These are phyloP conservation scores for Rhodotorula glutinis DNA, from an alignment of 1,284 basidiomycete species.

Conservation along the genomic window DNA sequence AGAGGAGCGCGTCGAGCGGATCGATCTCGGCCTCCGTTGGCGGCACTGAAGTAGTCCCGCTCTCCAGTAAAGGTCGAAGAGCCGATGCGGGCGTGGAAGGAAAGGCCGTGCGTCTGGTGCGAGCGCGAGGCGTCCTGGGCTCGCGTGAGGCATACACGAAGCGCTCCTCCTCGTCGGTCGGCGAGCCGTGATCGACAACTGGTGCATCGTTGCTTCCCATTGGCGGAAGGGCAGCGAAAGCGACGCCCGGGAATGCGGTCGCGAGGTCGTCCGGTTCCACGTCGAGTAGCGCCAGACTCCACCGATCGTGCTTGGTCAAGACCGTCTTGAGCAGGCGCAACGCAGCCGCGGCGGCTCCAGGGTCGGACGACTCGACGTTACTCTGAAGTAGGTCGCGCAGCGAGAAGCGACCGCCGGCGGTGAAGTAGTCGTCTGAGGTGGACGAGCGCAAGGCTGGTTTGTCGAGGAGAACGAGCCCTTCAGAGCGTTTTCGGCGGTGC, in stretches of 20 bases:
- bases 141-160: constrained; percentile 25
- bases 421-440: constrained; percentile 71
- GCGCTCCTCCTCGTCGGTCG: constrained; percentile 47
- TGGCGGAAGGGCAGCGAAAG: constrained; percentile 46
- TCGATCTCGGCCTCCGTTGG: constrained; percentile 33
- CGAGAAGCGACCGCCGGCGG: constrained; percentile 78
- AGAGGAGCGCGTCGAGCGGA: constrained; percentile 64
- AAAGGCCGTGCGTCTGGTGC: background rate
- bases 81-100: constrained; percentile 3
- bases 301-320: constrained; percentile 64
- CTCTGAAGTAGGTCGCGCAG: constrained; percentile 79
- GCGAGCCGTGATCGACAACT: constrained; percentile 1
- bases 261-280: constrained; percentile 66
- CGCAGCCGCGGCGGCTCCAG: constrained; percentile 66
- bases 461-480: constrained; percentile 77
- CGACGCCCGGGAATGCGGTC: constrained; percentile 64
- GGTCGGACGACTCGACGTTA: constrained; percentile 66
- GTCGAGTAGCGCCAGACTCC: constrained; percentile 65
- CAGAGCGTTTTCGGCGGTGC: constrained; percentile 58
- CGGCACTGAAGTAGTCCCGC: background rate
- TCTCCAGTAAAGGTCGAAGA: constrained; percentile 8
- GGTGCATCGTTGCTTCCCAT: constrained; percentile 39
- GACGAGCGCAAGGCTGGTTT: constrained; percentile 56
- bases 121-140: background rate
- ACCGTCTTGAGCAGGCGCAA: constrained; percentile 75